Evolutionary conservation across 495 filamentous ascomycete genomes (phyloP), one percentile per base, ranked within the genome.

Genomic region (Elasticomyces elasticus): DNA sequence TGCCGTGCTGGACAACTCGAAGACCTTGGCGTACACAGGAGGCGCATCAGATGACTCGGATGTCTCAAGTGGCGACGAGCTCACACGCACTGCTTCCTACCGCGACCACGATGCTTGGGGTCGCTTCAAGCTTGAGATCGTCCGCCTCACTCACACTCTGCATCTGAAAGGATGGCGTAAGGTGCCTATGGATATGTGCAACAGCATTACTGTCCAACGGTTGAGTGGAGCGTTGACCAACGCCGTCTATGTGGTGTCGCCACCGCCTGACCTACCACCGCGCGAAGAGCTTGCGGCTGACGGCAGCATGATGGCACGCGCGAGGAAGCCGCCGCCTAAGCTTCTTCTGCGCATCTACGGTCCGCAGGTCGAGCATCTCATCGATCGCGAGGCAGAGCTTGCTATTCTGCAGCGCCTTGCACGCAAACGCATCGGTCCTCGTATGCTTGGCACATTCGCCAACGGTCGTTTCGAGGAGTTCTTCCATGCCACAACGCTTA

Each of bases 391-490:
- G 53, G 87, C 81, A 23, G 92, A 99, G 69, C 72, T 99, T 26
- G 79, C 81, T 45, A 92, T 97, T 48, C 76, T 99, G 19, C 79
- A 83, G 40, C 83, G 92, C 12, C 79, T 99, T 15, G 87, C 87
- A 12, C 79, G 85, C 30, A 92, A 95, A 76, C 84, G 84, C 54
- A 99, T 99, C 50, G 92, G 92, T 4, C 92, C 92, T 12, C 81
- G 87, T 20, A 72, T 99, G n/a, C 74, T 97, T 0, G 92, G 94
- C 7, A 96, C 88, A 2, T 99, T 99, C 65, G 74, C 72, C 9
- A 99, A 99, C 63, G 92, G 92, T n/a, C 82, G 92, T 19, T 97
- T 99, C 59, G 92, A 99, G 68, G 82, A 97, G 68, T 95, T 82
- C 66, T 85, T 92, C 61, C 77, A 95, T 63, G 87, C 94, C 0